Percentiles rank a stretch among this genome's conserved stretches.
phyloP scores from a whole-genome alignment of 1,284 basidiomycete species.

The Apiotrichum veenhuisii region DNA sequence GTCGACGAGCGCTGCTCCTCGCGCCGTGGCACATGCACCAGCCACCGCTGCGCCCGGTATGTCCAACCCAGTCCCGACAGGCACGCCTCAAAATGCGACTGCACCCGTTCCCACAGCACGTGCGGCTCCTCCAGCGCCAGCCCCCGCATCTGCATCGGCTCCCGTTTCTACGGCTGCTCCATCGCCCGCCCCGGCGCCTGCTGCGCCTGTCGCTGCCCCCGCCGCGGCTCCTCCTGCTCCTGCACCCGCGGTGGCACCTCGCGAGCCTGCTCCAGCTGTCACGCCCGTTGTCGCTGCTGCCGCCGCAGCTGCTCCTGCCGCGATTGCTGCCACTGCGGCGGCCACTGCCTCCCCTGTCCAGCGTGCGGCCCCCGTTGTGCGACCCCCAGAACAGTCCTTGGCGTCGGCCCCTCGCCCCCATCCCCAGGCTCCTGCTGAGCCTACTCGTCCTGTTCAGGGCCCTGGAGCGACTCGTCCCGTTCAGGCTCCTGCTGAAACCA shows the following conservation, averaged over 20 bases:
- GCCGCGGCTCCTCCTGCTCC: not conserved
- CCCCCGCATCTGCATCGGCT: not conserved
- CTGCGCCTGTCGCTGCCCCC: no score
- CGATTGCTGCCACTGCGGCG: not conserved
- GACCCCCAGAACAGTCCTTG: no score
- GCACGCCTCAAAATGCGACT: not conserved
- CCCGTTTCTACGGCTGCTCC: not conserved
- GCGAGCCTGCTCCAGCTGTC: not conserved
- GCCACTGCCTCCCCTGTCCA: not conserved
- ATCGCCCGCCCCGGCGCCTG: not conserved
- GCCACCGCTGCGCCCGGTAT: not conserved
- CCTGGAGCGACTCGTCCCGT: no score
- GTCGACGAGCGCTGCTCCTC: not conserved
- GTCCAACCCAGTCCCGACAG: no score
- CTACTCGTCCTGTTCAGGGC: no score
- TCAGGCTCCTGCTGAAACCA: no score
- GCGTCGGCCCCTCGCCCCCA: no score
- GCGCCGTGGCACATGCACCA: not conserved
- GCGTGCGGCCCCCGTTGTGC: not conserved
- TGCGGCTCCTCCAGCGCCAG: not conserved
- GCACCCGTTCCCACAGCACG: not conserved
- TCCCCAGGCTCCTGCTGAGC: not conserved
- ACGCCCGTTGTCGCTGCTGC: not conserved
- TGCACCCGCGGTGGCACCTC: not conserved
- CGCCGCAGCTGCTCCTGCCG: not conserved